Base-by-base conservation (phyloP, 805 yeast species). In the Kurtzmaniella fragi region DNA sequence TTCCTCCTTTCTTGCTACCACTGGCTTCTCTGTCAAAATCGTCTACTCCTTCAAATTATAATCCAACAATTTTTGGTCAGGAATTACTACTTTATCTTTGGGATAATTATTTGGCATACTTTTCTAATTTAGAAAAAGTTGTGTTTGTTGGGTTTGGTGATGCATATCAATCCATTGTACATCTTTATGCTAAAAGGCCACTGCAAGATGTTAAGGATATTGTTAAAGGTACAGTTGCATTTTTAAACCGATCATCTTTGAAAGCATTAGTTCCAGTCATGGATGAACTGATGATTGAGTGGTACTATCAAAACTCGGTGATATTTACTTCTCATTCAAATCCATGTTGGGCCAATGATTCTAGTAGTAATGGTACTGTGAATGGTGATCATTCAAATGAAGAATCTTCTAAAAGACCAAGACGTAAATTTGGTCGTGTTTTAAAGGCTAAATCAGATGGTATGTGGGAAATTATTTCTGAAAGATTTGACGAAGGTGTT, bases 401-500 rank as follows among this genome's bases (percentile, higher is more conserved):
- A 15, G 66, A 61, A 32, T 52, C 48, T 17, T 53, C 56, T 28
- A 88, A 87, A 54, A 75, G 82, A 54, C 96, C 96, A 29, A 77
- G 98, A 56, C 80, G 86, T 60, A 91, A 89, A 60, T 88, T 81
- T 54, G 99, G 99, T 16, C 75, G 96, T 43, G 96, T 93, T 2
- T 61, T 90, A 38, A 78, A 82, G 49, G 76, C 93, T 5, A 79
- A 80, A 32, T 64, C 71, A 17, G 91, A 84, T 49, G 89, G 91
- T 1, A 55, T 90, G 42, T 82, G 79, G 63, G 84, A 84, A 43
- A 77, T 87, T 11, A 73, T 88, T 38, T 81, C 80, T 43, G 96
- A 87, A 56, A 70, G 89, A 54, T 85, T 86, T 48, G 88, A 83
- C 25, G 97, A 89, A 53, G 85, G 90, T 2, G 73, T 84, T 13